Evolutionary conservation across 2,329 filamentous ascomycete genomes (phyloP).

Genomic region (Exophiala sp.): DNA sequence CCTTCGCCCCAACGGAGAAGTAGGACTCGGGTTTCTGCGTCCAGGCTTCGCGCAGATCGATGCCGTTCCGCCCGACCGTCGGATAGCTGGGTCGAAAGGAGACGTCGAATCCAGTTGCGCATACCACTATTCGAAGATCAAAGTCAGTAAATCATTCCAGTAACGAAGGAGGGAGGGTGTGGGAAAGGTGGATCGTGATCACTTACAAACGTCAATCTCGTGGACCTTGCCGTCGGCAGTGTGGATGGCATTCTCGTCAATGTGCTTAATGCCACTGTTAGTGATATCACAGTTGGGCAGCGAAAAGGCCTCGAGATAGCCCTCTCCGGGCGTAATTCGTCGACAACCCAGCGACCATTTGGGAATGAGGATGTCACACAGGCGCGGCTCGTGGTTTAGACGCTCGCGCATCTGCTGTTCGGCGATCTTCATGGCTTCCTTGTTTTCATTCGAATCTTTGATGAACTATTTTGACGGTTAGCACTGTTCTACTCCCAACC

Average conservation of each 20-base stretch:
- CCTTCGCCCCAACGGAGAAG: conserved; percentile 25
- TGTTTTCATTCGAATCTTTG: conserved; percentile 4
- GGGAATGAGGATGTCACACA: conserved; percentile 30
- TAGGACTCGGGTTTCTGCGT: conserved; percentile 32
- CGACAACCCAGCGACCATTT: conserved; percentile 29
- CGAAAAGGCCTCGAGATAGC: conserved; percentile 31
- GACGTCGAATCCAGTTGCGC: conserved; percentile 31
- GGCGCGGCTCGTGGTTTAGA: conserved; percentile 24
- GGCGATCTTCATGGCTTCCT: conserved; percentile 10
- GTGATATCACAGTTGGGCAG: conserved; percentile 32
- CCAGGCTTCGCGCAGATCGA: conserved; percentile 44
- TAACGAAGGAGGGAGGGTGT: neutral
- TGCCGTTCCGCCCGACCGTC: conserved; percentile 35
- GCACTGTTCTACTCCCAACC: neutral
- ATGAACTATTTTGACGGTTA: neutral
- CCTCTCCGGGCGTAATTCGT: conserved; percentile 26
- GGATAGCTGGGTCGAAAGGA: conserved; percentile 42
- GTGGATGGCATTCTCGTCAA: conserved; percentile 36
- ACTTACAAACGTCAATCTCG: conserved; percentile 29
- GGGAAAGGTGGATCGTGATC: conserved; percentile 2
- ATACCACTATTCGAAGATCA: conserved; percentile 13
- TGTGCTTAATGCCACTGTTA: conserved; percentile 28
- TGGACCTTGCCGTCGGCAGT: conserved; percentile 30
- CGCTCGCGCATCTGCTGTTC: conserved; percentile 14
- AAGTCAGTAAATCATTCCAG: neutral